phyloP scores from a whole-genome alignment of 441 rosid species.

The Croton laevigatus region DNA sequence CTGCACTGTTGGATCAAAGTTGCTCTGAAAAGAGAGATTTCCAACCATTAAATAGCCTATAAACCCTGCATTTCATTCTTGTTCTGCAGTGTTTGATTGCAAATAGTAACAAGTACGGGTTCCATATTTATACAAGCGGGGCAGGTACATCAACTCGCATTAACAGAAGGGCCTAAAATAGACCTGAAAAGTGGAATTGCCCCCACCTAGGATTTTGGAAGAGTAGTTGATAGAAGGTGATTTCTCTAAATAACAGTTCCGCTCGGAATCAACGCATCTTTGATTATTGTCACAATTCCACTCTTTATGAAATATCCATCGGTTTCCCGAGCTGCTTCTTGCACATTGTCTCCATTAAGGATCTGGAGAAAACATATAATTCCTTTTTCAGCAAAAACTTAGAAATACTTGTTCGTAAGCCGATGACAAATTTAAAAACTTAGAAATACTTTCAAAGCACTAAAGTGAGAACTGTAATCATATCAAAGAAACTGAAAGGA shows the following conservation, averaged over 20 bases:
- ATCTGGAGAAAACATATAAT: slow-evolving; percentile 43
- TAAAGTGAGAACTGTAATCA: neutral
- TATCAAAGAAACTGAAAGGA: neutral
- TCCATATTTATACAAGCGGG: slow-evolving; percentile 18
- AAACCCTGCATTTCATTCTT: too few species aligned
- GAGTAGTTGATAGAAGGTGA: neutral
- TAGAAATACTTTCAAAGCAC: neutral
- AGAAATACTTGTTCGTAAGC: neutral
- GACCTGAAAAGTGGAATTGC: slow-evolving; percentile 7
- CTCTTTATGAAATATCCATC: slow-evolving; percentile 96
- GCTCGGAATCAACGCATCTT: slow-evolving; percentile 89
- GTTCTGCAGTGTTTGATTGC: too few species aligned
- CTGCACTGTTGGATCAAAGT: too few species aligned
- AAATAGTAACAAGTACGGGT: too few species aligned
- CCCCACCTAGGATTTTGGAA: neutral
- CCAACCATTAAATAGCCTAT: too few species aligned
- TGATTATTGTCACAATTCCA: slow-evolving; percentile 88
- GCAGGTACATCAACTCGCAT: slow-evolving; percentile 12
- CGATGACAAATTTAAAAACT: neutral
- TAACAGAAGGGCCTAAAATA: slow-evolving; percentile 3
- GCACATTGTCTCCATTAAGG: slow-evolving; percentile 67
- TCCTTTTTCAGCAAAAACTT: neutral
- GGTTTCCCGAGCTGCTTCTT: slow-evolving; percentile 94
- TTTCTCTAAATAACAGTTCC: slow-evolving; percentile 65
- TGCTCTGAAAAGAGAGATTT: too few species aligned